Evolutionary conservation across 331 rosid genomes (phyloP), one percentile per base, ranked within the genome.

Genomic region (Malus hybrid): DNA sequence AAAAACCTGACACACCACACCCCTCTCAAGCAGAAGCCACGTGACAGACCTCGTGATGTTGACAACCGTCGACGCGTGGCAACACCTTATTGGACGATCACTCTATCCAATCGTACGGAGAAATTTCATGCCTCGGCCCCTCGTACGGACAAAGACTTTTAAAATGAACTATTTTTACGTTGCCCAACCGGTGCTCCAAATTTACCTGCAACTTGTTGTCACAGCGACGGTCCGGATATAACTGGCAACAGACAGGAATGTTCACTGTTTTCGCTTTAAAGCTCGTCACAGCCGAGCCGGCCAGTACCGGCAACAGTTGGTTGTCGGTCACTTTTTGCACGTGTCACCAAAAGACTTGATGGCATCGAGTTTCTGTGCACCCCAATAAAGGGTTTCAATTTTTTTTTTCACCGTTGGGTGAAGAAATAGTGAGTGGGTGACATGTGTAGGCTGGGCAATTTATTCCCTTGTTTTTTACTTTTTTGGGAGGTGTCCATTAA

Each of bases 231-330:
- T 87, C 82, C 80, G 42, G 9, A 59, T 70, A 70, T 57, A 77
- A 90, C 88, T 82, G 88, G 90, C 90, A 92, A 88, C 87, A 81
- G 93, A 90, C 91, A 93, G 52, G 80, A 56, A 77, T 88, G 96
- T 85, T 84, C 19, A 77, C 67, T 83, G 84, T 86, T 75, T 22
- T 64, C 32, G 48, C 4, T 73, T 33, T 12, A 67, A 56, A 42
- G 9, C 48, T n/a, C 46, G 44, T 76, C 16, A 5, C 19, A 9
- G 73, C 81, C 76, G 78, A 8, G 67, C 6, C 31, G 42, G 32
- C 44, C 19, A 20, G 85, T 77, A 88, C 94, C 86, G 96, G 90
- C 75, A 46, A 29, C 75, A 78, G 96, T 92, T 82, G 80, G 96
- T 92, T 82, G 87, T 86, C 88, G 68, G 86, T 83, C 79, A 27